phyloP scores from a whole-genome alignment of 2,329 filamentous ascomycete species.

The Venturia asperata region DNA sequence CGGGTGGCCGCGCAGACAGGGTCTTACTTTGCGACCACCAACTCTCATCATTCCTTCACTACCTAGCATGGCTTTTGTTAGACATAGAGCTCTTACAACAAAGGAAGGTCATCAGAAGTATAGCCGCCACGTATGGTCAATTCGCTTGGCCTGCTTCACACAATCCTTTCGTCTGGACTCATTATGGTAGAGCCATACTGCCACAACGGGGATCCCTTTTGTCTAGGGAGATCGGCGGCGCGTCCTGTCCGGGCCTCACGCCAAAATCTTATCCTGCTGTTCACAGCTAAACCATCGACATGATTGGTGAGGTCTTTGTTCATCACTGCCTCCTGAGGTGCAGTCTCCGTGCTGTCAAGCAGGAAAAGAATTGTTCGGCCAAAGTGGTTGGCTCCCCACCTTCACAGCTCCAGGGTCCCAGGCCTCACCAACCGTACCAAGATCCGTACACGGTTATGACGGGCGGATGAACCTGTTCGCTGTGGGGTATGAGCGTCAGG shows the following conservation, averaged over 20 bases:
- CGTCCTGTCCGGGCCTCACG: neutral
- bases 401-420: neutral
- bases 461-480: neutral
- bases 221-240: neutral
- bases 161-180: neutral
- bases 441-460: neutral
- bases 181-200: neutral
- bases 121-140: neutral
- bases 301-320: neutral
- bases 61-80: neutral
- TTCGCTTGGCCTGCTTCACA: neutral
- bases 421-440: too few species aligned
- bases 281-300: neutral
- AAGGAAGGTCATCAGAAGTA: neutral
- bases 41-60: neutral
- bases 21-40: too few species aligned
- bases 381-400: neutral
- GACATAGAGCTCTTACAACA: neutral
- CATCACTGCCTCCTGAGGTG: neutral
- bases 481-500: neutral
- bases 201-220: neutral
- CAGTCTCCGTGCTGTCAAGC: neutral
- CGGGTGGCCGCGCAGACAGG: neutral
- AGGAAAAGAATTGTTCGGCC: neutral
- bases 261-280: neutral